phyloP scores from a whole-genome alignment of 2,329 filamentous ascomycete species.

The Ophiostoma pallidulum region DNA sequence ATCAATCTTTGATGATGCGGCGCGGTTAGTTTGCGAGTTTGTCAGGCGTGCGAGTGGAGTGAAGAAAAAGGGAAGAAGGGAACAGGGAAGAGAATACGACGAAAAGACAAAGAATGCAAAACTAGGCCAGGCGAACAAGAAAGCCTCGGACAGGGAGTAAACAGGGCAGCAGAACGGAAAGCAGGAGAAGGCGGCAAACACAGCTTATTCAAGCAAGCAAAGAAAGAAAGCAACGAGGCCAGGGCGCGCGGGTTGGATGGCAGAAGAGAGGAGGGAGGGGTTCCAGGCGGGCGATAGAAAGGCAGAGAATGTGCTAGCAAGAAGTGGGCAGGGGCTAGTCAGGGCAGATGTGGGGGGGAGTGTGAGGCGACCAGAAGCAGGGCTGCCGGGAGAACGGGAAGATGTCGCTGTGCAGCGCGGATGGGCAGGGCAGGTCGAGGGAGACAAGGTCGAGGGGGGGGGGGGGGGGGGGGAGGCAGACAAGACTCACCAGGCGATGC shows the following conservation, averaged over 20 bases:
- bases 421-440: too few relatives aligned
- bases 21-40: too few relatives aligned
- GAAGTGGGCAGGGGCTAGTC: neutral
- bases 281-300: conserved; percentile 7
- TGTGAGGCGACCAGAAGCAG: too few relatives aligned
- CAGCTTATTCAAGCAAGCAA: conserved; percentile 12
- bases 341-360: too few relatives aligned
- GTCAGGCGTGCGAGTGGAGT: too few relatives aligned
- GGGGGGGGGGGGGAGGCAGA: neutral
- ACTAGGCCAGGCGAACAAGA: neutral
- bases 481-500: too few relatives aligned
- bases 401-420: too few relatives aligned
- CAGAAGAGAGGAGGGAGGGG: neutral
- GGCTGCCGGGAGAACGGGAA: neutral
- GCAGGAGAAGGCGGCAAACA: conserved; percentile 8
- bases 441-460: neutral
- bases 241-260: neutral
- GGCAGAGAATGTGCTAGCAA: conserved; percentile 14
- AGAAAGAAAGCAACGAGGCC: neutral
- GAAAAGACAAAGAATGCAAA: neutral
- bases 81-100: neutral
- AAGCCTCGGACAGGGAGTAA: too few relatives aligned
- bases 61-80: neutral
- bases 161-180: neutral
- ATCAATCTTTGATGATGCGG: too few relatives aligned